These are phyloP conservation scores for Chaetomium globosum DNA, from an alignment of 2,329 filamentous ascomycete species.

Conservation along the genomic window DNA sequence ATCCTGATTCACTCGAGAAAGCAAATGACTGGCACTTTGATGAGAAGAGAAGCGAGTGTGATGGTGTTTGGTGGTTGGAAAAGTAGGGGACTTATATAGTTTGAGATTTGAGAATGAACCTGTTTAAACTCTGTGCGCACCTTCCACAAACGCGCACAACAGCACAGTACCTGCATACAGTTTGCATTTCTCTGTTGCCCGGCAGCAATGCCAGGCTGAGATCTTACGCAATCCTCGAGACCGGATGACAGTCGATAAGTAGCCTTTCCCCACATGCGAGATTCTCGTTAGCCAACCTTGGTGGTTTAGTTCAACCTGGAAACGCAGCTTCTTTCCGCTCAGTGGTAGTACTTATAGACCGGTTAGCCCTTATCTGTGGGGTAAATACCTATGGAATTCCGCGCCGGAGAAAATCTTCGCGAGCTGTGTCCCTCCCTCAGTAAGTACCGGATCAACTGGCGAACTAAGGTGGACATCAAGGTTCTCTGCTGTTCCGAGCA, in stretches of 20 bases:
- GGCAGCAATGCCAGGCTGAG: too few species aligned
- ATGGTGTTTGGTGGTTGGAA: background rate
- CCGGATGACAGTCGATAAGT: background rate
- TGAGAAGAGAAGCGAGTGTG: background rate
- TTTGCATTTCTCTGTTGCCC: conserved; percentile 1
- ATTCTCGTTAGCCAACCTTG: background rate
- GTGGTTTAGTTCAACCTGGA: background rate
- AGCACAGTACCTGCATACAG: conserved; percentile 14
- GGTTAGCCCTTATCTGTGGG: too few species aligned
- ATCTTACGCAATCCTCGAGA: background rate
- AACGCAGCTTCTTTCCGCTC: background rate
- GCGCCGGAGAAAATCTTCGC: too few species aligned
- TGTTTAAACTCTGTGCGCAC: background rate
- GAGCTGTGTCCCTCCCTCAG: too few species aligned
- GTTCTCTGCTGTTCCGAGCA: too few species aligned
- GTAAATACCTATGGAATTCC: too few species aligned
- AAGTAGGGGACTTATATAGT: background rate
- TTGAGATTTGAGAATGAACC: background rate
- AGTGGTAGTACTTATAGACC: too few species aligned
- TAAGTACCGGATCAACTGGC: too few species aligned
- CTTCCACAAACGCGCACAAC: conserved; percentile 20
- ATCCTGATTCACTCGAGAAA: background rate
- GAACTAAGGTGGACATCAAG: too few species aligned
- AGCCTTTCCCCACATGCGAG: background rate
- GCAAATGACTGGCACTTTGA: conserved; percentile 3